Evolutionary conservation across 495 filamentous ascomycete genomes (phyloP).

Genomic region (Penicillium simplicissimum): DNA sequence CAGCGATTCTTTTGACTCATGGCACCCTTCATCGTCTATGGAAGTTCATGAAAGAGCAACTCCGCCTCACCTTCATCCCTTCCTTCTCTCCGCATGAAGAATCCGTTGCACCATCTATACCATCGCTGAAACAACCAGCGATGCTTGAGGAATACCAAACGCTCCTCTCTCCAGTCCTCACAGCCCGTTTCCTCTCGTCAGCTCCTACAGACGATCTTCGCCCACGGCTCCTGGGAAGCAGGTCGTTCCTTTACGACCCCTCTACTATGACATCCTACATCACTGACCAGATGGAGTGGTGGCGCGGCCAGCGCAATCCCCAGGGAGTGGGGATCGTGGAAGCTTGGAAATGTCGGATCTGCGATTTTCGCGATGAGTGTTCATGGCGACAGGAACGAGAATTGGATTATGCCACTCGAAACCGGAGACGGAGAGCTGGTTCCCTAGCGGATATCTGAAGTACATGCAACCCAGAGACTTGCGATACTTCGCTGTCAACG

Average conservation of each 20-base stretch:
- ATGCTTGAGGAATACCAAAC: conserved; percentile 58
- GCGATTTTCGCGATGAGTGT: conserved; percentile 63
- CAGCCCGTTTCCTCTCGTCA: conserved; percentile 46
- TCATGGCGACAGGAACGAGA: conserved; percentile 61
- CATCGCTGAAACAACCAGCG: conserved; percentile 53
- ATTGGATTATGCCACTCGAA: conserved; percentile 41
- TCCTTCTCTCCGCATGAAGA: conserved; percentile 16
- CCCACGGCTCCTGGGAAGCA: conserved; percentile 59
- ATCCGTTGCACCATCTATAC: conserved; percentile 41
- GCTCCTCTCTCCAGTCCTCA: conserved; percentile 47
- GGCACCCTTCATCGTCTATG: conserved; percentile 64
- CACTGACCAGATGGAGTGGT: conserved; percentile 74
- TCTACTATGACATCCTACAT: conserved; percentile 63
- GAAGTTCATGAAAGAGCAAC: conserved; percentile 63
- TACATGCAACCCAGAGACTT: neutral
- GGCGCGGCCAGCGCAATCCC: conserved; percentile 75
- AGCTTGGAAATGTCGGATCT: conserved; percentile 80
- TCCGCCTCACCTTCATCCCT: conserved; percentile 62
- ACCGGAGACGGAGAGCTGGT: conserved; percentile 19
- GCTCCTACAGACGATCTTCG: conserved; percentile 31
- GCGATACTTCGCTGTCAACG: neutral
- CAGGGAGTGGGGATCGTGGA: conserved; percentile 86
- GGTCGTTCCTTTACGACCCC: conserved; percentile 70
- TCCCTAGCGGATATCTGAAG: conserved; percentile 17
- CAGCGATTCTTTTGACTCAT: conserved; percentile 57